These are phyloP conservation scores for Zizania palustris DNA, from an alignment of 202 grass and related monocot species.

Conservation along the genomic window DNA sequence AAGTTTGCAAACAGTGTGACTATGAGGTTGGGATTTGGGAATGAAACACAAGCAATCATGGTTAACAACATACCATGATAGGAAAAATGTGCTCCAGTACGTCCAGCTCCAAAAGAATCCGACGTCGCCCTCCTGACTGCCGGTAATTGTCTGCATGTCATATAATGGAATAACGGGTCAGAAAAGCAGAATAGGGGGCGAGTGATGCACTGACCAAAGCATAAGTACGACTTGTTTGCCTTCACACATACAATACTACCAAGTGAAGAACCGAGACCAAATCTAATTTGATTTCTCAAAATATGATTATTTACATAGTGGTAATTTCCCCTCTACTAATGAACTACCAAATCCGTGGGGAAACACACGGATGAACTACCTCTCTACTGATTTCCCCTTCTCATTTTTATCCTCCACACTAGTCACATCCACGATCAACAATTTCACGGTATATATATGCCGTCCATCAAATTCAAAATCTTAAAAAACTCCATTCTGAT, in stretches of 20 bases:
- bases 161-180: conserved; percentile 6
- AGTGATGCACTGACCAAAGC: neutral
- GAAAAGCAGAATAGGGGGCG: conserved; percentile 13
- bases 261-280: neutral
- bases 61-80: conserved; percentile 63
- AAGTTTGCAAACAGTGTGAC: neutral
- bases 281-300: neutral
- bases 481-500: neutral
- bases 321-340: too few relatives aligned
- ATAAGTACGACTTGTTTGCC: neutral
- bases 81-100: conserved; percentile 92
- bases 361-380: neutral
- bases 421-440: neutral
- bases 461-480: neutral
- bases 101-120: conserved; percentile 97
- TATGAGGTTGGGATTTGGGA: neutral
- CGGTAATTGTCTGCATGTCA: conserved; percentile 64
- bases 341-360: too few relatives aligned
- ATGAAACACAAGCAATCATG: neutral
- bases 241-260: neutral
- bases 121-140: conserved; percentile 63
- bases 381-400: neutral
- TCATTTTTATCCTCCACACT: neutral
- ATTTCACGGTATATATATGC: neutral
- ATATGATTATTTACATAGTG: too few relatives aligned